Base-by-base conservation (phyloP, 2,329 filamentous ascomycete genomes). In the Talaromyces atroroseus region DNA sequence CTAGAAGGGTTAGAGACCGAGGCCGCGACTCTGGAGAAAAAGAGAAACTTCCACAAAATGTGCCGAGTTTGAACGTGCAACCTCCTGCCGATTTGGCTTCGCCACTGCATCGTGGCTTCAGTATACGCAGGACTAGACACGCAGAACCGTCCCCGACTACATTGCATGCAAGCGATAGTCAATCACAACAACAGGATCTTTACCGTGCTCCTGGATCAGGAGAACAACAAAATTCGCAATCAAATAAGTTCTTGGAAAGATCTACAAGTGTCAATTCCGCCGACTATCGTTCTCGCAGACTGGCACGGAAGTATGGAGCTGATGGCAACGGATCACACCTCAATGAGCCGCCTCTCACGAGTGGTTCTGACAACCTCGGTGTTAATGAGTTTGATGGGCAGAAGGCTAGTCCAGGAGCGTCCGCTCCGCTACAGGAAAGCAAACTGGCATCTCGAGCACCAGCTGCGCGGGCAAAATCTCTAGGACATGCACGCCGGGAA, bases 181-280 rank as follows among this genome's bases (percentile, higher is more conserved):
- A 90, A 65, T 82, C 86, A 34, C 88, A 91, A 58, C 87, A 92
- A 62, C 84, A 86, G 58, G 90, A 92, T 58, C 80, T 95, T 14
- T 80, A 95, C 12, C 87, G 87, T 58, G 88, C 90, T 0, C 88
- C 89, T 1, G 73, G 81, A 61, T 82, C 85, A 6, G 80, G 81
- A 20, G 85, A 16, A 29, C 52, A 49, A 42, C 82, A 71, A 53
- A 75, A 76, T 49, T 78, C 84, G 20, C 81, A 82, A 46, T 81
- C 81, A 53, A 85, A 82, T 49, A 88, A 88, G 63, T 86, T 85
- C 10, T 77, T 96, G 18, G 90, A 89, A 36, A 83, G 92, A 60
- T 96, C 91, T 6, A 91, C 92, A 8, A 96, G 92, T 67, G 92
- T 96, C 54, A 95, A 92, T 66, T 94, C 90, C 1, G 90, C 87